Conservation (phyloP, 2,329 filamentous ascomycete genomes). For the Penicillium freii region DNA sequence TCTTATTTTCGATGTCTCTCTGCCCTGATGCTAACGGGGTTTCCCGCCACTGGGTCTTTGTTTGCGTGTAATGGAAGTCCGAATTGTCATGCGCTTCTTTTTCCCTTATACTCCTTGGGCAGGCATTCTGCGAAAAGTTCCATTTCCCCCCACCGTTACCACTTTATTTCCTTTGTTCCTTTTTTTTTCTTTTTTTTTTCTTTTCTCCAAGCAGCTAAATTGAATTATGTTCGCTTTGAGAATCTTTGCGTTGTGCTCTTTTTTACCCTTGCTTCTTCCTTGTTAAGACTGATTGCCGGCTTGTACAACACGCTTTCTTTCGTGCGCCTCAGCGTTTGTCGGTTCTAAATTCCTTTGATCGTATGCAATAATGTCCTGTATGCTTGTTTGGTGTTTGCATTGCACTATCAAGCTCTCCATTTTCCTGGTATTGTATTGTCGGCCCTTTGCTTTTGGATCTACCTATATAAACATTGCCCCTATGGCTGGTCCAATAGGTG, state of each 20-base stretch:
- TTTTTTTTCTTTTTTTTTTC: constrained; percentile 10
- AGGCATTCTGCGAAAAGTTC: constrained; percentile 49
- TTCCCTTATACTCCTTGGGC: constrained; percentile 41
- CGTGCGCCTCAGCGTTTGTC: constrained; percentile 21
- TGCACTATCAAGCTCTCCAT: neutral
- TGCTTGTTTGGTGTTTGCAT: constrained; percentile 17
- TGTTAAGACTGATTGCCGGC: constrained; percentile 30
- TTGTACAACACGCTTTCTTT: constrained; percentile 35
- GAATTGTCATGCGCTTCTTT: constrained; percentile 35
- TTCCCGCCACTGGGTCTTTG: constrained; percentile 28
- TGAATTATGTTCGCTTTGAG: constrained; percentile 38
- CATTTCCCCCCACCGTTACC: constrained; percentile 26
- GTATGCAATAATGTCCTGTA: constrained; percentile 10
- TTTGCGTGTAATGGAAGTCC: constrained; percentile 41
- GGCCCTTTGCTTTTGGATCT: neutral
- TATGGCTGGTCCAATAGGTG: constrained; percentile 2
- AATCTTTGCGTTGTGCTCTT: constrained; percentile 33
- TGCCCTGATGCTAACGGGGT: constrained; percentile 20
- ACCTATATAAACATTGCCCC: neutral
- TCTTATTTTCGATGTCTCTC: constrained; percentile 13
- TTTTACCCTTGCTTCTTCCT: constrained; percentile 3
- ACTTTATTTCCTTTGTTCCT: constrained; percentile 12
- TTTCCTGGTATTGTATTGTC: neutral
- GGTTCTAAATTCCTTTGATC: constrained; percentile 14
- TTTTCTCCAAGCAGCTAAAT: constrained; percentile 39